These are phyloP conservation scores for Aspergillus asperescens DNA, from an alignment of 495 filamentous ascomycete species.

Conservation along the genomic window DNA sequence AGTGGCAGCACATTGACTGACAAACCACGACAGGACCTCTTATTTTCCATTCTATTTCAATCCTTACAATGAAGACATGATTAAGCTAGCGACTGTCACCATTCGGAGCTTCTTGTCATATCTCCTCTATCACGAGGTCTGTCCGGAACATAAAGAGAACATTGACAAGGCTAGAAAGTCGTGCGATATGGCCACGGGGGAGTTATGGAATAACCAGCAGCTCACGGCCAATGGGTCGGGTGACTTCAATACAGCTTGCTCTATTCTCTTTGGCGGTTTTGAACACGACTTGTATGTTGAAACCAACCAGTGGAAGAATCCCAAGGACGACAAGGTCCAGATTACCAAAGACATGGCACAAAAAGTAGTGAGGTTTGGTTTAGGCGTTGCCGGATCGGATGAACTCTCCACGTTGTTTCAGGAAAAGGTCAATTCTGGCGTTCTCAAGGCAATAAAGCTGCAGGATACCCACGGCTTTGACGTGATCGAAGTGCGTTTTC, in stretches of 20 bases:
- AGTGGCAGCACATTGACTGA: neutral
- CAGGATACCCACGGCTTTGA: slow-evolving; percentile 53
- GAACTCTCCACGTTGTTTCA: slow-evolving; percentile 31
- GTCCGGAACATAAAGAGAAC: slow-evolving; percentile 67
- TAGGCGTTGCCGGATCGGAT: slow-evolving; percentile 39
- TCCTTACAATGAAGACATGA: slow-evolving; percentile 39
- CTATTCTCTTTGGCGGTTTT: slow-evolving; percentile 53
- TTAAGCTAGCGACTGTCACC: slow-evolving; percentile 53
- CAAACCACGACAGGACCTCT: slow-evolving; percentile 34
- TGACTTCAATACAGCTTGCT: slow-evolving; percentile 64
- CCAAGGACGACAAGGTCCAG: slow-evolving; percentile 19
- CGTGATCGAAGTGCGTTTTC: slow-evolving; percentile 42
- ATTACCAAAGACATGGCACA: slow-evolving; percentile 37
- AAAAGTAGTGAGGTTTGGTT: slow-evolving; percentile 39
- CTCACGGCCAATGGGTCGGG: slow-evolving; percentile 57
- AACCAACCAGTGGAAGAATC: slow-evolving; percentile 20
- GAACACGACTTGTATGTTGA: slow-evolving; percentile 33
- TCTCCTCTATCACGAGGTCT: slow-evolving; percentile 75
- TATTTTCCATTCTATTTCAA: slow-evolving; percentile 42
- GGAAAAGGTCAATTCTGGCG: slow-evolving; percentile 16
- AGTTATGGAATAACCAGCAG: slow-evolving; percentile 54
- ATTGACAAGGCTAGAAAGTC: slow-evolving; percentile 60
- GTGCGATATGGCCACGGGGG: slow-evolving; percentile 62
- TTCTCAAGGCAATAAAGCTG: slow-evolving; percentile 30
- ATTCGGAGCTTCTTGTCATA: slow-evolving; percentile 88